These are phyloP conservation scores for Venturiaceae sp. DNA, from an alignment of 2,329 filamentous ascomycete species.

Conservation along the genomic window DNA sequence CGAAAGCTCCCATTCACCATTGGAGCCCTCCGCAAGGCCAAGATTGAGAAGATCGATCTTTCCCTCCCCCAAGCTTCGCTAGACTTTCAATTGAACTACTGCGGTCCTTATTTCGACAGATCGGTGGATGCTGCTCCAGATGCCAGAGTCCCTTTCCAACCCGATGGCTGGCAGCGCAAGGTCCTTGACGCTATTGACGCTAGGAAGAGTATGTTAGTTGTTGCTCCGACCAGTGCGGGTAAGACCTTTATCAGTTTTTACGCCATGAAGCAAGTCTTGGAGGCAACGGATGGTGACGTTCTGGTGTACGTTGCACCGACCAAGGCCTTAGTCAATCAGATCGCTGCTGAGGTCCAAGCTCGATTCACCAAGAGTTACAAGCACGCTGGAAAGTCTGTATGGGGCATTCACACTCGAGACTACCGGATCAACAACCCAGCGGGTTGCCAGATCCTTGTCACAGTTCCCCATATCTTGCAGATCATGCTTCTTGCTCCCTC, in stretches of 20 bases:
- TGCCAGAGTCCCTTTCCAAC: constrained; percentile 59
- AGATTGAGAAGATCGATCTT: background rate
- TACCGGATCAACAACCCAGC: constrained; percentile 64
- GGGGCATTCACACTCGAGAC: constrained; percentile 70
- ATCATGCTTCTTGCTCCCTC: constrained; percentile 62
- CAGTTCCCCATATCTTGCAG: constrained; percentile 68
- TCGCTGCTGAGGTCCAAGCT: constrained; percentile 68
- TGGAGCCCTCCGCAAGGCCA: background rate
- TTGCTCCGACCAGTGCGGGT: constrained; percentile 69
- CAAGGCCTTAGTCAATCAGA: constrained; percentile 75
- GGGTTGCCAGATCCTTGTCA: constrained; percentile 66
- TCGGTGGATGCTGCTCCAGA: constrained; percentile 60
- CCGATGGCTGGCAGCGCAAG: constrained; percentile 66
- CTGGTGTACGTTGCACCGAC: constrained; percentile 74
- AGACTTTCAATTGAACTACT: constrained; percentile 59
- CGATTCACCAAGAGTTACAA: constrained; percentile 59
- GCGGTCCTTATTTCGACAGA: constrained; percentile 66
- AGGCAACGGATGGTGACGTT: constrained; percentile 57
- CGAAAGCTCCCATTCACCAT: constrained; percentile 33
- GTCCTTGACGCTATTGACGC: constrained; percentile 66
- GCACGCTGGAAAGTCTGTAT: constrained; percentile 56
- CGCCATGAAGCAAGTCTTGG: constrained; percentile 67
- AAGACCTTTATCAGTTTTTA: constrained; percentile 83
- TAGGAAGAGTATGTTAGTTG: constrained; percentile 60
- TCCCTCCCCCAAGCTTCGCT: background rate